Conservation (phyloP, 2,329 filamentous ascomycete genomes). For the Helminthosporium solani region DNA sequence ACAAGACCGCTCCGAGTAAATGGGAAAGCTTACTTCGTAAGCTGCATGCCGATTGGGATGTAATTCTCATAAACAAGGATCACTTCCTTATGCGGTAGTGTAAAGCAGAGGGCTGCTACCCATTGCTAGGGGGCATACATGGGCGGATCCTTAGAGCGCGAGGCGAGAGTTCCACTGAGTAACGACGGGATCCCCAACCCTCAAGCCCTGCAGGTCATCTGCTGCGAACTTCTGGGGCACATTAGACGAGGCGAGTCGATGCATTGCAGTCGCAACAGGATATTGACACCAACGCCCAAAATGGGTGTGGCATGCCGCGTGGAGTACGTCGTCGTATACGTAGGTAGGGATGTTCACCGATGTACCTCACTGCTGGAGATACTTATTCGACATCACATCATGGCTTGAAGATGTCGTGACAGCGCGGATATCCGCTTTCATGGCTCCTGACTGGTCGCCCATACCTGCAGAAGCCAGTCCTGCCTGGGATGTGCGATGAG, state of each 20-base stretch:
- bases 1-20: not conserved
- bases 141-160: not conserved
- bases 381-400: conserved; percentile 8
- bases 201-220: not conserved
- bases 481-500: conserved; percentile 13
- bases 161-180: not conserved
- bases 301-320: not conserved
- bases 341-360: not conserved
- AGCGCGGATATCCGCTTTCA: conserved; percentile 28
- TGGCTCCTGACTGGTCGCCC: conserved; percentile 15
- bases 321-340: not conserved
- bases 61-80: too few species aligned
- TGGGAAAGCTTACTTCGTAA: too few species aligned
- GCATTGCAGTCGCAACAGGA: conserved; percentile 7
- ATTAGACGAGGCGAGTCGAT: conserved; percentile 10
- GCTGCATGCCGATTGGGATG: too few species aligned
- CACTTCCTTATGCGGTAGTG: not conserved
- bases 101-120: not conserved
- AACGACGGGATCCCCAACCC: not conserved
- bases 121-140: not conserved
- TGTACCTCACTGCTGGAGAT: not conserved
- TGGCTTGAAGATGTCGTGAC: conserved; percentile 6
- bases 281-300: not conserved
- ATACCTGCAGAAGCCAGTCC: conserved; percentile 11
- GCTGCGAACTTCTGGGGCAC: conserved; percentile 5